phyloP scores from a whole-genome alignment of 2,329 filamentous ascomycete species.

The Colletotrichum sublineola region DNA sequence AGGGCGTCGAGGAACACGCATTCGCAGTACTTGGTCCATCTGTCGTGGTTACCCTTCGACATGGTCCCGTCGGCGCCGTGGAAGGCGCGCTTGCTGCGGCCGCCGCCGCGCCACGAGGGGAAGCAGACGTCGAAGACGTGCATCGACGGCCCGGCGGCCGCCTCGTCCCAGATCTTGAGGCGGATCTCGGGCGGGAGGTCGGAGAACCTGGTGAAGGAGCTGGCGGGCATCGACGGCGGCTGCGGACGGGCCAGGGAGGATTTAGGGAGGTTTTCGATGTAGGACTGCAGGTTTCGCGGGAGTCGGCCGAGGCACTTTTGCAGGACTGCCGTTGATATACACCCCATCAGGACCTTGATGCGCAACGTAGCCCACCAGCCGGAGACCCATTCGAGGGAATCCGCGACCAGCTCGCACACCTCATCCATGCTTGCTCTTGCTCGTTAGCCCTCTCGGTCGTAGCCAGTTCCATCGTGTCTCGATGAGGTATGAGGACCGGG shows the following conservation, averaged over 20 bases:
- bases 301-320: not conserved
- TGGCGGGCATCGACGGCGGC: constrained; percentile 47
- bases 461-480: not conserved
- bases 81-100: constrained; percentile 25
- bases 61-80: constrained; percentile 8
- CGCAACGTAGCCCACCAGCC: not conserved
- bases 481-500: not conserved
- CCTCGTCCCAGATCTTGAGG: constrained; percentile 39
- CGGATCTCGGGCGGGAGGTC: constrained; percentile 37
- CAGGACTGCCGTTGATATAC: not conserved
- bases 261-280: not conserved
- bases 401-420: constrained; percentile 14
- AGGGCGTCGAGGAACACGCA: constrained; percentile 37
- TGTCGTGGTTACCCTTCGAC: not conserved
- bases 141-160: constrained; percentile 44
- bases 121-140: constrained; percentile 49
- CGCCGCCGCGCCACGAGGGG: constrained; percentile 43
- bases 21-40: constrained; percentile 32
- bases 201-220: constrained; percentile 22
- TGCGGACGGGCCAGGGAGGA: no score
- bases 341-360: not conserved
- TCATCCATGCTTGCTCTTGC: constrained; percentile 12
- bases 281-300: not conserved
- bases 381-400: constrained; percentile 15
- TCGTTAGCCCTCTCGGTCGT: not conserved